Percentiles rank a stretch among this genome's conserved stretches.
phyloP scores from a whole-genome alignment of 768 basidiomycete genomes.

The Podaxis mareebaensis region DNA sequence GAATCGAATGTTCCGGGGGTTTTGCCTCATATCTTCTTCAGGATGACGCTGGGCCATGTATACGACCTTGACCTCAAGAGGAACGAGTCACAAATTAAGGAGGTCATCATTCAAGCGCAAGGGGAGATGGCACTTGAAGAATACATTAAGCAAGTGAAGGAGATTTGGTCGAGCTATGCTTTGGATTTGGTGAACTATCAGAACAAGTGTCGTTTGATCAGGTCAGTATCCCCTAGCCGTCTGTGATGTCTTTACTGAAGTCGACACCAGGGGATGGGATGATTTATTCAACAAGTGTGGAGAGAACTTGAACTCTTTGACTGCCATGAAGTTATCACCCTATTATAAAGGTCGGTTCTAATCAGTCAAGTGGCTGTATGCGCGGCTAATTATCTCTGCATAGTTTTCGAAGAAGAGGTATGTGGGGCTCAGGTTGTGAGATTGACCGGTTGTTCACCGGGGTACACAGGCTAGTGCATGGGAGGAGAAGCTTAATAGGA shows the following conservation, averaged over 20 bases:
- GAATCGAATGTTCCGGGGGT: not conserved
- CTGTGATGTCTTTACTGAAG: slow-evolving; percentile 7
- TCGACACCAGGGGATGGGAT: slow-evolving; percentile 79
- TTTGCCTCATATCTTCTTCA: slow-evolving; percentile 27
- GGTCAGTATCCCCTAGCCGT: slow-evolving; percentile 39
- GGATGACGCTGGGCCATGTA: slow-evolving; percentile 94
- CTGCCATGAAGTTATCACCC: slow-evolving; percentile 96
- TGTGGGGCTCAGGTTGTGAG: not conserved
- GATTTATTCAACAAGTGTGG: slow-evolving; percentile 96
- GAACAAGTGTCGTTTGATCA: slow-evolving; percentile 95
- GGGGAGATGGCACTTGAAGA: slow-evolving; percentile 99
- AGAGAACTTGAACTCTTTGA: slow-evolving; percentile 94
- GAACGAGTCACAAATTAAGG: slow-evolving; percentile 90
- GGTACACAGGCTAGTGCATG: slow-evolving; percentile 72
- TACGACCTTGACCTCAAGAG: slow-evolving; percentile 96
- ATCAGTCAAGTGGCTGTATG: not conserved
- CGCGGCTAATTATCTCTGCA: not conserved
- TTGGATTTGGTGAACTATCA: slow-evolving; percentile 97
- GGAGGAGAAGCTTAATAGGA: slow-evolving; percentile 96
- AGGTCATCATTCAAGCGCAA: slow-evolving; percentile 95
- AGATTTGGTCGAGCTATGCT: slow-evolving; percentile 94
- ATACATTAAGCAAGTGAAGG: slow-evolving; percentile 95
- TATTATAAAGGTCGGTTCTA: slow-evolving; percentile 83
- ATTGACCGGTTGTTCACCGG: slow-evolving; percentile 17
- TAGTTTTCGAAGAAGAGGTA: slow-evolving; percentile 90